These are phyloP conservation scores for Hypholoma sublateritium DNA, from an alignment of 768 basidiomycete species.

Conservation along the genomic window DNA sequence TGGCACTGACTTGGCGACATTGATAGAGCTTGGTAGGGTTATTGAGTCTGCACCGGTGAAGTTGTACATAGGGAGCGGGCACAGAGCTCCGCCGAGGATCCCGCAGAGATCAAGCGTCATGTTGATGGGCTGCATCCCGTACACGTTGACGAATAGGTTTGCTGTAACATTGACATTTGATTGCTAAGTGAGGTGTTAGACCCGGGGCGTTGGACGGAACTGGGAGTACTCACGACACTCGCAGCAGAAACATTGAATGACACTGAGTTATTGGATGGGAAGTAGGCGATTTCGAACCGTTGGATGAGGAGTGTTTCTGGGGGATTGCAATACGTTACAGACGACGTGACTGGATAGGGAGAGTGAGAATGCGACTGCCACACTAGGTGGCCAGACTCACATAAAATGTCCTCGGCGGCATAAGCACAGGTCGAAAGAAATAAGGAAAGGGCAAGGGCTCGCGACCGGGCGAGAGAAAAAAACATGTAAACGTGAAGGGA, in stretches of 20 bases:
- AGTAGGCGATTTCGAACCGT: constrained; percentile 74
- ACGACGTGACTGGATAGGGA: constrained; percentile 66
- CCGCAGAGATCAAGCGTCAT: constrained; percentile 84
- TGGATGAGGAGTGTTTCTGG: constrained; percentile 79
- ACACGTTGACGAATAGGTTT: constrained; percentile 82
- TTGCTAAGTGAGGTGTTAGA: constrained; percentile 41
- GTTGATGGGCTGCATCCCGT: constrained; percentile 82
- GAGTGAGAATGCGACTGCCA: neutral
- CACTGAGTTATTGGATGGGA: constrained; percentile 68
- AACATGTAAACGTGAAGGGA: constrained; percentile 42
- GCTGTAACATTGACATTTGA: constrained; percentile 79
- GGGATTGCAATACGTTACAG: constrained; percentile 83
- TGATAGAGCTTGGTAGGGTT: constrained; percentile 57
- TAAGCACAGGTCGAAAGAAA: constrained; percentile 36
- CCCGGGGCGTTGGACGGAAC: constrained; percentile 4
- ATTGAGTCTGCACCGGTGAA: constrained; percentile 82
- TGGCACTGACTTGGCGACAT: constrained; percentile 62
- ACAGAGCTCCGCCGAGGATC: constrained; percentile 76
- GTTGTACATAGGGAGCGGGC: constrained; percentile 80
- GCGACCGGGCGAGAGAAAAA: constrained; percentile 75
- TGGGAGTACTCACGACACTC: constrained; percentile 65
- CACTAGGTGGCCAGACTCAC: constrained; percentile 42
- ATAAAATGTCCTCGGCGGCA: constrained; percentile 58
- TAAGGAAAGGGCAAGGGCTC: constrained; percentile 47
- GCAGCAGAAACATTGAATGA: constrained; percentile 86